Percentiles rank a stretch among this genome's conserved stretches.
These are phyloP conservation scores for Gaeumannomyces tritici DNA, from an alignment of 2,329 filamentous ascomycete genomes.

Conservation along the genomic window DNA sequence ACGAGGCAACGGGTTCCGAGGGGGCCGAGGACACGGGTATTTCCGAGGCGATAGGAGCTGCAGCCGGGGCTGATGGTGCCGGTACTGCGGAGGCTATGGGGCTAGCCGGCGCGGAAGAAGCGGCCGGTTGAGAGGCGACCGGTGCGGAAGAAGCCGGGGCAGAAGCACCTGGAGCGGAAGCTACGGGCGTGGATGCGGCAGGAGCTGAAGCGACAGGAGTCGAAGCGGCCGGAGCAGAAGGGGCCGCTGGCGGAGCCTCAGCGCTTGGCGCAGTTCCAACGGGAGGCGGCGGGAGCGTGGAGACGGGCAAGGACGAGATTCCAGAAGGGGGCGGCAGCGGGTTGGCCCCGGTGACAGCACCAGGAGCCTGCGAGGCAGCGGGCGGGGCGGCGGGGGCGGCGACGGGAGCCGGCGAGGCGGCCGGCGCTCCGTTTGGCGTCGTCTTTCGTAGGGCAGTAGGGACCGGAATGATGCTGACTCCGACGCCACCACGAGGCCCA, in stretches of 20 bases:
- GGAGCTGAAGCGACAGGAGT: background rate
- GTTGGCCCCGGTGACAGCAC: background rate
- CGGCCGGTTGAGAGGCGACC: background rate
- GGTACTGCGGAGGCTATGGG: background rate
- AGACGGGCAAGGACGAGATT: background rate
- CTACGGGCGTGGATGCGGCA: background rate
- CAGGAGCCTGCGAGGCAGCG: background rate
- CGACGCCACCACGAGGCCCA: background rate
- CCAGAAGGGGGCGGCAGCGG: background rate
- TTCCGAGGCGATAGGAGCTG: background rate
- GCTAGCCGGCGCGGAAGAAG: background rate
- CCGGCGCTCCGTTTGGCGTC: background rate
- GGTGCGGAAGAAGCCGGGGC: background rate
- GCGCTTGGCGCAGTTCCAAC: background rate
- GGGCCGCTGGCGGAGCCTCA: background rate
- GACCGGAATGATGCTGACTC: background rate
- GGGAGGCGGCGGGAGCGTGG: background rate
- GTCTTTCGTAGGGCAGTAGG: background rate
- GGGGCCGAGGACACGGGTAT: background rate
- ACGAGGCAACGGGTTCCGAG: background rate
- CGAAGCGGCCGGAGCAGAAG: background rate
- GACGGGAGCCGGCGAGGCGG: background rate
- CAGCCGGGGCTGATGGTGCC: no score
- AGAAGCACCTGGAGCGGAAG: background rate
- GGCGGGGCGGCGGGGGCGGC: background rate